Conservation (phyloP, 164 flowering plant species). For the Berberis thunbergii region DNA sequence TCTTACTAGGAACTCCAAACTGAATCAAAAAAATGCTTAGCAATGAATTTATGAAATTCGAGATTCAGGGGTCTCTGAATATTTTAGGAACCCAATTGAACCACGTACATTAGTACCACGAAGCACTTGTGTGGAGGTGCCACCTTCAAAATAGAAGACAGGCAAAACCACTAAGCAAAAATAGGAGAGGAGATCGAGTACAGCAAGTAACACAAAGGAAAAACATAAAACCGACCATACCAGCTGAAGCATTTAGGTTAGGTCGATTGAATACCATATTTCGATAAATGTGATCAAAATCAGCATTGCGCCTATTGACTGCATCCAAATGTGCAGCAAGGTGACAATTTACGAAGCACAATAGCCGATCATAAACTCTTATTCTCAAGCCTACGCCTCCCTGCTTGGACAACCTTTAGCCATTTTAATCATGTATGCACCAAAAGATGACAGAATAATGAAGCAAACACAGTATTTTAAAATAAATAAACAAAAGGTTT, state of each 20-base stretch:
- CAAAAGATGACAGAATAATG: neutral
- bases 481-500: neutral
- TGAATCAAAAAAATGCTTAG: neutral
- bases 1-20: constrained; percentile 3
- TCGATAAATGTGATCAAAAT: constrained; percentile 81
- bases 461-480: neutral
- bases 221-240: constrained; percentile 49
- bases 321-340: constrained; percentile 99
- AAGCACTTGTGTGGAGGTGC: constrained; percentile 41
- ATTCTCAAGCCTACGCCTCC: constrained; percentile 97
- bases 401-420: constrained; percentile 29
- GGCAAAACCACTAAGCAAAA: constrained; percentile 47
- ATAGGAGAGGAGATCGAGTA: constrained; percentile 28
- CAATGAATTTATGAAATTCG: neutral
- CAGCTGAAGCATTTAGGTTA: constrained; percentile 51
- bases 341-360: constrained; percentile 95
- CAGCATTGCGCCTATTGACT: constrained; percentile 90
- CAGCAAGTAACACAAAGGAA: constrained; percentile 41
- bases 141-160: constrained; percentile 63
- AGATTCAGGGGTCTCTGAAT: neutral
- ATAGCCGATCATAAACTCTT: constrained; percentile 78
- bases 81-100: neutral
- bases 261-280: constrained; percentile 71
- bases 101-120: constrained; percentile 55
- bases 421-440: constrained; percentile 3